phyloP scores from a whole-genome alignment of 208 protist species.

The Trypanosomatidae sp. region DNA sequence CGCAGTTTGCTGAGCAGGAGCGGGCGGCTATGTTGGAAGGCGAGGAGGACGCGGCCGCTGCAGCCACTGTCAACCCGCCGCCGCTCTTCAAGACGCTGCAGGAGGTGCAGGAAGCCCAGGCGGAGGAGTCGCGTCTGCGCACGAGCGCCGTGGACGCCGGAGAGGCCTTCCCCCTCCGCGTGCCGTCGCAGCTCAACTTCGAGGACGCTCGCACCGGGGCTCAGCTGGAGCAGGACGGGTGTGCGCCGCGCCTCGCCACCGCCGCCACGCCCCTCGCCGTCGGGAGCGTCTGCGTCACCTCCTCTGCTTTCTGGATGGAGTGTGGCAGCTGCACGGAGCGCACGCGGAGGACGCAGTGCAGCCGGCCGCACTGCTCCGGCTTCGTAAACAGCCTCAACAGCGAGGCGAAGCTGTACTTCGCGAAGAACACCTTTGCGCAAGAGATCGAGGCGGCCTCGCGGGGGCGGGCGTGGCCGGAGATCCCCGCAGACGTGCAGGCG shows the following conservation, averaged over 20 bases:
- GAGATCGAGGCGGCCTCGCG: slow-evolving; percentile 43
- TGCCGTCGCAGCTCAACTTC: slow-evolving; percentile 32
- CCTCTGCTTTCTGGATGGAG: slow-evolving; percentile 39
- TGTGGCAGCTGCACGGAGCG: slow-evolving; percentile 43
- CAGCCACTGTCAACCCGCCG: neutral
- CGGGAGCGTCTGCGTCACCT: slow-evolving; percentile 59
- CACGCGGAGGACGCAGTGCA: slow-evolving; percentile 39
- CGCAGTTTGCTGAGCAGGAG: slow-evolving; percentile 3
- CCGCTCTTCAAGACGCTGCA: slow-evolving; percentile 19
- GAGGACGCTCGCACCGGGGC: slow-evolving; percentile 13
- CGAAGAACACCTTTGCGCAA: slow-evolving; percentile 26
- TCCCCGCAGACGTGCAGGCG: slow-evolving; percentile 26
- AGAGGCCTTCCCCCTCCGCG: slow-evolving; percentile 1
- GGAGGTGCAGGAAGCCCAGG: slow-evolving; percentile 15
- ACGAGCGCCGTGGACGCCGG: slow-evolving; percentile 2
- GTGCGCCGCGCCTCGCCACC: slow-evolving; percentile 22
- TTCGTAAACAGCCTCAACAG: slow-evolving; percentile 16
- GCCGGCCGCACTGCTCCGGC: slow-evolving; percentile 44
- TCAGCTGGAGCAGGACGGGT: slow-evolving; percentile 39
- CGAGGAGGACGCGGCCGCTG: neutral
- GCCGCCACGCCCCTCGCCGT: slow-evolving; percentile 29
- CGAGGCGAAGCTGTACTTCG: slow-evolving; percentile 31
- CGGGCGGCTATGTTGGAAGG: slow-evolving; percentile 12
- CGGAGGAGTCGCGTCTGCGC: slow-evolving; percentile 3
- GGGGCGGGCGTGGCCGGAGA: slow-evolving; percentile 31